Conservation (phyloP, 2,329 filamentous ascomycete genomes). For the Colletotrichum incanum region DNA sequence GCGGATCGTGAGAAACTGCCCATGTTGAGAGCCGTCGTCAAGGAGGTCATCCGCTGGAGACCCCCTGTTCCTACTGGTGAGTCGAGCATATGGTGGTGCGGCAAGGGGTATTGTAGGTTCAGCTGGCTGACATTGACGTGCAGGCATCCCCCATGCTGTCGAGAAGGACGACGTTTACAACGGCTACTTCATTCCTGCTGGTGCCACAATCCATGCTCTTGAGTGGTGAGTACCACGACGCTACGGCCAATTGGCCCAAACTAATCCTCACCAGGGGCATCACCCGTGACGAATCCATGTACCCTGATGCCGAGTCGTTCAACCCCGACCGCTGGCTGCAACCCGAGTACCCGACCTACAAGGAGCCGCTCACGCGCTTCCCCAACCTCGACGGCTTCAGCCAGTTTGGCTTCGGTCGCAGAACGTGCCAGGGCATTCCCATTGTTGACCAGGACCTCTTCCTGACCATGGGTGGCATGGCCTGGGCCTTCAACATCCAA, state of each 20-base stretch:
- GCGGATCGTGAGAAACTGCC: conserved; percentile 54
- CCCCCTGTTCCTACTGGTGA: conserved; percentile 68
- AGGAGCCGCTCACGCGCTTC: conserved; percentile 56
- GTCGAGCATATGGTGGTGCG: conserved; percentile 32
- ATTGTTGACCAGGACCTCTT: conserved; percentile 61
- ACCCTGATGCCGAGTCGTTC: conserved; percentile 57
- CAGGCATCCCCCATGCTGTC: conserved; percentile 63
- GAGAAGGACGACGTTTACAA: conserved; percentile 68
- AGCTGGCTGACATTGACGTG: conserved; percentile 46
- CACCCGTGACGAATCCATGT: conserved; percentile 59
- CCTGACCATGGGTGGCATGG: conserved; percentile 58
- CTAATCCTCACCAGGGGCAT: conserved; percentile 57
- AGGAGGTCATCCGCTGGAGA: conserved; percentile 67
- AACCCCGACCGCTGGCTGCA: conserved; percentile 59
- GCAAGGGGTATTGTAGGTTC: background rate
- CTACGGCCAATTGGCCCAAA: background rate
- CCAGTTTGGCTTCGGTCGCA: conserved; percentile 69
- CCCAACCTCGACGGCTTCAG: conserved; percentile 60
- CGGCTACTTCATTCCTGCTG: conserved; percentile 67
- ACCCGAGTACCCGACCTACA: conserved; percentile 57
- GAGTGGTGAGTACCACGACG: conserved; percentile 36
- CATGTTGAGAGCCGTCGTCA: conserved; percentile 57
- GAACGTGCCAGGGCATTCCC: conserved; percentile 62
- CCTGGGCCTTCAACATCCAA: conserved; percentile 56
- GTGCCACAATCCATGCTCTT: conserved; percentile 65